Base-by-base conservation (phyloP, 768 basidiomycete species). In the Ephemerocybe angulata region DNA sequence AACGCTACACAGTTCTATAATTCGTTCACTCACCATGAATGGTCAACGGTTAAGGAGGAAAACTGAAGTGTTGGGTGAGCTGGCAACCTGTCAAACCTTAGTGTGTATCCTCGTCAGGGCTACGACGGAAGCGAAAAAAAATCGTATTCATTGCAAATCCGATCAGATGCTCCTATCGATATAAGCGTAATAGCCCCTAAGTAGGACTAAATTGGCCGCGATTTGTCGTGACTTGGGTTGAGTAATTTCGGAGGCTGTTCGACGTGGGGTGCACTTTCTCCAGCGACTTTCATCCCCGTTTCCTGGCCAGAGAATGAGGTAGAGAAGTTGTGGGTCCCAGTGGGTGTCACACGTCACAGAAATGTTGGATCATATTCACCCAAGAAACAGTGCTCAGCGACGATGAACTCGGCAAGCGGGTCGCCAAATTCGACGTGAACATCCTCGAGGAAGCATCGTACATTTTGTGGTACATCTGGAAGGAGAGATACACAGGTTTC, bases 401-500 rank as follows among this genome's bases (percentile, higher is more conserved):
- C 63, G 46, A 53, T 42, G 65, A 72, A 52, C 69, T 75, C 25
- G 57, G 63, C 43, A 49, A 60, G 13, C 52, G 56, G n/a, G 59
- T 65, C 46, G 65, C 70, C 3, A 73, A 68, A 58, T 72, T 73
- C 62, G 65, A 76, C 64, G 59, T 72, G 15, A 58, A 72, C 19
- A 61, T 72, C 21, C 64, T 65, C 4, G 74, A 76, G 62, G 74
- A 75, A 54, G 76, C 76, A 1, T 72, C 73, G 0, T 68, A 67
- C 50, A 58, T 76, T 27, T 65, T 77, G 17, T 76, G 74, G 72
- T 61, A 67, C 52, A 64, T 77, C 43, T 76, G 74, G 71, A 67
- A 62, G 47, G 60, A 63, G 41, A 62, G 60, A 38, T 58, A 66
- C 49, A 60, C 68, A 1, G 54, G 50, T 37, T 70, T 67, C 51